Conservation (phyloP, 2,329 filamentous ascomycete species). For the Pyrenophora seminiperda region DNA sequence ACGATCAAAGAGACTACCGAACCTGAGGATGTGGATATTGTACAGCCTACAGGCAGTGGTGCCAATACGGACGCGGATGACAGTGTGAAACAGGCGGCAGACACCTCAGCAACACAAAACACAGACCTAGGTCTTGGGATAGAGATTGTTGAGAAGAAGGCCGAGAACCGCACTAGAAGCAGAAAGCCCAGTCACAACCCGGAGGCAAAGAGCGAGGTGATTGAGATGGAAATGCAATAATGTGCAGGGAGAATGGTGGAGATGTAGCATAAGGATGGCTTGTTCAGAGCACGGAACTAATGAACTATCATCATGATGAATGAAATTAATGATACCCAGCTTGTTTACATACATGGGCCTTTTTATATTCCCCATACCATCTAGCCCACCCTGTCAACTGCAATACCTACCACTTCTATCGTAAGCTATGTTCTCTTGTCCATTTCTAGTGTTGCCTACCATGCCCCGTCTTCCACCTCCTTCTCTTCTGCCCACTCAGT, state of each 20-base stretch:
- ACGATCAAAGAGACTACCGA: background rate
- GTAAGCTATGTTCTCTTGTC: too few relatives aligned
- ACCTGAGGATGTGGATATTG: background rate
- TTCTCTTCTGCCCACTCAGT: background rate
- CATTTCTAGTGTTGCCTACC: too few relatives aligned
- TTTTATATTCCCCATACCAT: too few relatives aligned
- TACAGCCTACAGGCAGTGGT: background rate
- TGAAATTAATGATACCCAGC: slow-evolving; percentile 12
- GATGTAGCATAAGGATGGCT: background rate
- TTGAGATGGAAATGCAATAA: slow-evolving; percentile 47
- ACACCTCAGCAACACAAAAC: background rate
- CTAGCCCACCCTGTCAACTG: too few relatives aligned
- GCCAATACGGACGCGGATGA: background rate
- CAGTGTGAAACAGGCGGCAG: background rate
- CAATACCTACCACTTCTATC: too few relatives aligned
- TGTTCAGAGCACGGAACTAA: background rate
- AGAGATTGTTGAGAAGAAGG: slow-evolving; percentile 16
- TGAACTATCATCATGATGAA: slow-evolving; percentile 3
- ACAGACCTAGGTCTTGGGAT: slow-evolving; percentile 5
- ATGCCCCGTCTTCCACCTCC: background rate
- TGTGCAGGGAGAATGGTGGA: background rate
- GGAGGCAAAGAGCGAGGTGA: slow-evolving; percentile 30
- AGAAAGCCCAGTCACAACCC: slow-evolving; percentile 26
- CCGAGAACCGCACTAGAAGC: slow-evolving; percentile 22
- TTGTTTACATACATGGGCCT: background rate